Evolutionary conservation across 2,329 filamentous ascomycete genomes (phyloP), one percentile per base, ranked within the genome.

Genomic region (Colletotrichum sp.): DNA sequence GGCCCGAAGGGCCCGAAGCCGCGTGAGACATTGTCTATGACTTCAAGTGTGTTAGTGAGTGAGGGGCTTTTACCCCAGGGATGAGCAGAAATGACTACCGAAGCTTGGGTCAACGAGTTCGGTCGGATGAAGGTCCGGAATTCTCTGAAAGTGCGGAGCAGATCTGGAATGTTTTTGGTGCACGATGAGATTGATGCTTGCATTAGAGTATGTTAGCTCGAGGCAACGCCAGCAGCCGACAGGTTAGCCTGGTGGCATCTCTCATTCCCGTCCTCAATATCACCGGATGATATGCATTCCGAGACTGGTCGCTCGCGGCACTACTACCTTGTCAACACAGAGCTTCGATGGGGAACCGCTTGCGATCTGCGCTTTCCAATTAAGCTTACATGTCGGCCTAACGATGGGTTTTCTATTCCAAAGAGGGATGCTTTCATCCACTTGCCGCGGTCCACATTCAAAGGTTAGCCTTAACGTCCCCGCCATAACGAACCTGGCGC

Each of bases 401-500:
- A n/a, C 27, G 55, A 16, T 59, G 13, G 13, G 13, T 4, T 22
- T 16, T 27, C 55, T 30, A 59, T 27, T 27, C 55, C 27, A 59
- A 59, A 28, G 25, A 27, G 27, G 55, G 16, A 27, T 30, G 44
- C 15, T 59, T 59, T 59, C 22, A 16, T 59, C 28, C 57, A 32
- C 60, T 44, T 48, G 19, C 44, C 44, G 44, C 44, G 65, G 65
- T 27, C 59, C 68, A 65, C 52, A 25, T 19, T 74, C 71, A 85
- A 48, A 85, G 70, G 71, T 80, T 84, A 6, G 83, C 79, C 71
- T 80, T 82, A 30, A 81, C 32, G 75, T 85, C 83, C 16, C 82
- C 84, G 4, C 82, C 79, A 75, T 86, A 82, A n/a, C 78, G 79
- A 30, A 81, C 75, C 77, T 76, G 82, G 65, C 82, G 83, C 68